Base-by-base conservation (phyloP, 1,139 yeast species). In the Geotrichum australiense region DNA sequence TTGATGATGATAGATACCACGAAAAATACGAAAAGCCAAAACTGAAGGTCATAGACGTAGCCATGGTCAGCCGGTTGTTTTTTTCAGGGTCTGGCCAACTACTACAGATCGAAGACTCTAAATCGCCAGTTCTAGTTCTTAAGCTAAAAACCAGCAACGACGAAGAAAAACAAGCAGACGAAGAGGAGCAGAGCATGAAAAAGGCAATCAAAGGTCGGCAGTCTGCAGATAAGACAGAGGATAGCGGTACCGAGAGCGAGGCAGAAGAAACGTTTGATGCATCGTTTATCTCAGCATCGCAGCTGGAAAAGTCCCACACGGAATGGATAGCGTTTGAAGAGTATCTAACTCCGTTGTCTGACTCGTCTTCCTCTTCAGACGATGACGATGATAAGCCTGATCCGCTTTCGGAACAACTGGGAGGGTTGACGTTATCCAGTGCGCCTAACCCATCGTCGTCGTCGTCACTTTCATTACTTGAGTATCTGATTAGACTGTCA, bases 1-100 rank as follows among this genome's bases (percentile, higher is more conserved):
- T 80, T 46, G 70, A 81, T 53, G 94, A 84, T 59, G 86, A 76
- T 0, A 63, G 94, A 45, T 84, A 80, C 54, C 94, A 84, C 53
- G 82, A 78, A 8, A 73, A 66, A 10, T 75, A 71, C 5, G 63
- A 61, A 4, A 64, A 60, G 19, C 61, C 56, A 3, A 50, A 52
- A 1, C 56, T 63, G 18, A 48, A 54, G 2, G 48, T 47, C 2
- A 57, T 73, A 24, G 69, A 73, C 35, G 60, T 80, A 2, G 56
- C 64, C 7, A 56, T 64, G 2, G 65, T 83, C 2, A 64, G 70
- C 5, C 68, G 79, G 47, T 60, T 81, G 45, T 84, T 80, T 51
- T 84, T 81, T 61, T 76, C 81, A 46, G 84, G 83, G 1, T 79
- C 89, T 1, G 93, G 93, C 0, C 71, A 71, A 43, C 61, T 83